Conservation (phyloP, 2,329 filamentous ascomycete genomes). For the Byssochlamys sp. region DNA sequence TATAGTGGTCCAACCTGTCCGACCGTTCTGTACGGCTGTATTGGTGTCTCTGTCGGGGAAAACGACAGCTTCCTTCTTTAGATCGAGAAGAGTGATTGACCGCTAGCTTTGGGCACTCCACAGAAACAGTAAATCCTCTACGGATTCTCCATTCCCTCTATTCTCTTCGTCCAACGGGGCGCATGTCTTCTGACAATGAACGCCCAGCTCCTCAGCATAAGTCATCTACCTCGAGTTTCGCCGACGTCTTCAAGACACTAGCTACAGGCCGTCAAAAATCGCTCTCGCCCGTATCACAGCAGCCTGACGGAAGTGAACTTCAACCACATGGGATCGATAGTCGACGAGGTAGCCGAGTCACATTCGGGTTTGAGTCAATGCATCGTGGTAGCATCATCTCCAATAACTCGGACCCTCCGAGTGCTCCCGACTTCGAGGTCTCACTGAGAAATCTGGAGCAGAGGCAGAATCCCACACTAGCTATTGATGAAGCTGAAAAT, state of each 20-base stretch:
- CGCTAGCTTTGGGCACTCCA: neutral
- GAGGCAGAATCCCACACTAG: conserved; percentile 24
- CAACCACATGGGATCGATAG: conserved; percentile 21
- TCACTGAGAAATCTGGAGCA: conserved; percentile 27
- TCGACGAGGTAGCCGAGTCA: conserved; percentile 22
- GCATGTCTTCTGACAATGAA: conserved; percentile 38
- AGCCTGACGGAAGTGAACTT: conserved; percentile 23
- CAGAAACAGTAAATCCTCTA: neutral
- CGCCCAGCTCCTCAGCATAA: conserved; percentile 25
- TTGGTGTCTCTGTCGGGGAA: neutral
- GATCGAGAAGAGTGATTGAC: neutral
- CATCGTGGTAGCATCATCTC: conserved; percentile 33
- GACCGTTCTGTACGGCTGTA: neutral
- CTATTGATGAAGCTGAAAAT: conserved; percentile 30
- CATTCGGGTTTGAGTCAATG: conserved; percentile 31
- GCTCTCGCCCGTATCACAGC: conserved; percentile 25
- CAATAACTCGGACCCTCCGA: conserved; percentile 29
- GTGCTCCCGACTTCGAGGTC: conserved; percentile 29
- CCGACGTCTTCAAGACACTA: conserved; percentile 36
- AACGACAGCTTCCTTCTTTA: neutral
- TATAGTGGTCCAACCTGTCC: neutral
- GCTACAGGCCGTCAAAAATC: conserved; percentile 30
- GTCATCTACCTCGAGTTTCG: conserved; percentile 29
- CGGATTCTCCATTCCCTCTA: neutral
- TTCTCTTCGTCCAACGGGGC: conserved; percentile 11